Conservation (phyloP, 495 filamentous ascomycete species). For the Aspergillus indologenus region DNA sequence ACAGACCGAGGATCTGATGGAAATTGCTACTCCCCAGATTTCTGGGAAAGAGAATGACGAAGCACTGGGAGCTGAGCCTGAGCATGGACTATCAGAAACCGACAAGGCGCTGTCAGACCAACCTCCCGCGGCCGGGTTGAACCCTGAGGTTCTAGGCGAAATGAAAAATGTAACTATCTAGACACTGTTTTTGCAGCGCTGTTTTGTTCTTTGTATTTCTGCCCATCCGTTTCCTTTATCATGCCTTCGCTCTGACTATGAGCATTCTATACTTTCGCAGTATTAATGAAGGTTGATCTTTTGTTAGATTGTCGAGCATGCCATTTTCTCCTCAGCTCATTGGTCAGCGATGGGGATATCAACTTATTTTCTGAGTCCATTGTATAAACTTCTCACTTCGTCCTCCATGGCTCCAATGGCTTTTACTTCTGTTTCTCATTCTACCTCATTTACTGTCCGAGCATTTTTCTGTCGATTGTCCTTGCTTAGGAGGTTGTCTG, state of each 20-base stretch:
- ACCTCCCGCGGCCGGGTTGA: constrained; percentile 28
- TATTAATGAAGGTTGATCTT: constrained; percentile 13
- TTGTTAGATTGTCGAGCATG: constrained; percentile 1
- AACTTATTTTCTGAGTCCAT: constrained; percentile 17
- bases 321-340: constrained; percentile 9
- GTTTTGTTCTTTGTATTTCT: constrained; percentile 16
- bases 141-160: constrained; percentile 46
- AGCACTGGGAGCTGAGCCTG: constrained; percentile 23
- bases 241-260: constrained; percentile 16
- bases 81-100: constrained; percentile 24
- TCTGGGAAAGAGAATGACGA: constrained; percentile 39
- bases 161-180: constrained; percentile 59
- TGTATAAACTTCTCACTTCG: constrained; percentile 24
- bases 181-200: constrained; percentile 9
- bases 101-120: constrained; percentile 32
- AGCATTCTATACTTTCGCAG: constrained; percentile 20
- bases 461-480: constrained; percentile 17
- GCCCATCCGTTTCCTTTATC: constrained; percentile 10
- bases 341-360: constrained; percentile 19
- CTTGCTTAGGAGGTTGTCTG: constrained; percentile 11
- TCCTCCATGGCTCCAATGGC: constrained; percentile 7
- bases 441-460: neutral
- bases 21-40: constrained; percentile 43
- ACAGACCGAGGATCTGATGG: constrained; percentile 41
- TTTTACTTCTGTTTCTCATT: constrained; percentile 11